These are phyloP conservation scores for Coemansia sp. DNA, from an alignment of 192 early-diverging fungal genomes.

Conservation along the genomic window DNA sequence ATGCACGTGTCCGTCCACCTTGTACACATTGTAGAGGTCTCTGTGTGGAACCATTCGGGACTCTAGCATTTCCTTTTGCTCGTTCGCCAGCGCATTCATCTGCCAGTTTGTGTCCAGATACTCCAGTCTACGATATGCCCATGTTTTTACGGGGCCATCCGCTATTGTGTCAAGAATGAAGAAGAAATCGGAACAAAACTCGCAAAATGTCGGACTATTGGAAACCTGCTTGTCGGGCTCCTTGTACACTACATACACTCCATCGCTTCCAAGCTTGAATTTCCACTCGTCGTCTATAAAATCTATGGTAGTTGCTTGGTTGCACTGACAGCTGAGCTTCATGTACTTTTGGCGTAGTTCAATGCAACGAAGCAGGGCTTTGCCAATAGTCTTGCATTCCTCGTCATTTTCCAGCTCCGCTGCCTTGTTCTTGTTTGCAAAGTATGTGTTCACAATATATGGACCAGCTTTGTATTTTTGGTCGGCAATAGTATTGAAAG, in stretches of 20 bases:
- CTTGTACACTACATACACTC: conserved; percentile 64
- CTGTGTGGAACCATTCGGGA: conserved; percentile 89
- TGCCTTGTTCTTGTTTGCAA: conserved; percentile 11
- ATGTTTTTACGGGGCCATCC: conserved; percentile 90
- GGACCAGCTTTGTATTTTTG: conserved; percentile 18
- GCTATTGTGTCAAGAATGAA: conserved; percentile 72
- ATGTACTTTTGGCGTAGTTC: conserved; percentile 85
- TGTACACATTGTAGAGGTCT: conserved; percentile 67
- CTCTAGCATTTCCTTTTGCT: conserved; percentile 91
- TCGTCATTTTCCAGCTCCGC: neutral
- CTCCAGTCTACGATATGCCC: conserved; percentile 81
- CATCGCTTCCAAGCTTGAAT: conserved; percentile 59
- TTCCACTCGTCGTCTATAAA: conserved; percentile 6
- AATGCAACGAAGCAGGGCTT: conserved; percentile 67
- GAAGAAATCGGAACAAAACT: conserved; percentile 86
- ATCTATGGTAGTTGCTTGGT: conserved; percentile 84
- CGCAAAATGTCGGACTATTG: conserved; percentile 65
- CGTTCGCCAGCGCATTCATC: conserved; percentile 87
- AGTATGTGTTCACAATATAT: conserved; percentile 18
- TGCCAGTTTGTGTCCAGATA: conserved; percentile 92
- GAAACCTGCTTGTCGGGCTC: conserved; percentile 35
- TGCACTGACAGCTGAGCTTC: conserved; percentile 64
- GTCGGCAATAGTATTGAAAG: conserved; percentile 19
- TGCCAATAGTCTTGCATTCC: conserved; percentile 30
- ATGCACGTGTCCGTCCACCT: conserved; percentile 94